Evolutionary conservation across 306 rosid species (phyloP), one percentile per base, ranked within the genome.

Genomic region (Erythrophleum fordii): DNA sequence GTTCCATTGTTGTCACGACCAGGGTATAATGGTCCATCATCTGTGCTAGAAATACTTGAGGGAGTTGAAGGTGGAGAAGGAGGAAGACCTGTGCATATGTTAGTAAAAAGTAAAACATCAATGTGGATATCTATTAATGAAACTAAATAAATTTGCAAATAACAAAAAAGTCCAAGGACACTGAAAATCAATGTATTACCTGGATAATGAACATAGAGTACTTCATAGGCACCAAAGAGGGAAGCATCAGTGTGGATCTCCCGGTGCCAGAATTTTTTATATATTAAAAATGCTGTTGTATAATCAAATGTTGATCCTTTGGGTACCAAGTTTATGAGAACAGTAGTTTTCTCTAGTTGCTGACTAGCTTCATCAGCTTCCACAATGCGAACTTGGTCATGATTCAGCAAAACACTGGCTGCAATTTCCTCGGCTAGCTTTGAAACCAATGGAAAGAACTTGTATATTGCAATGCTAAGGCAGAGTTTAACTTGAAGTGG

Each of bases 51-150:
- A 85, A 82, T 78, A 85, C 83, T 76, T 14, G 83, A 85, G 81
- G 95, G 85, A 9, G 77, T 84, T 53, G 89, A 78, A 34, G 99
- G 99, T 51, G 99, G 98, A 83, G 99, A 95, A 17, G 98, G 97
- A 35, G 99, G 99, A 84, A 95, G 98, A 81, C 97, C 98, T 95
- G 66, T 25, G 92, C 82, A 77, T n/a, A 62, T 11, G 35, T 61
- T 37, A 55, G 65, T 71, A 71, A 69, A 76, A 84, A 71, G 62
- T 59, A 65, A 82, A 70, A 75, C n/a, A 68, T 77, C 69, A 60
- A 73, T 35, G 66, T 18, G 59, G 44, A 75, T 25, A 46, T 42
- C 58, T 51, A 77, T 45, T 35, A 64, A 48, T 74, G 61, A 25
- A 86, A 59, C 76, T n/a, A 41, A 34, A 55, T 31, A 69, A 69